Evolutionary conservation across 2,329 filamentous ascomycete species (phyloP).

Genomic region (Gnomoniopsis sp.): DNA sequence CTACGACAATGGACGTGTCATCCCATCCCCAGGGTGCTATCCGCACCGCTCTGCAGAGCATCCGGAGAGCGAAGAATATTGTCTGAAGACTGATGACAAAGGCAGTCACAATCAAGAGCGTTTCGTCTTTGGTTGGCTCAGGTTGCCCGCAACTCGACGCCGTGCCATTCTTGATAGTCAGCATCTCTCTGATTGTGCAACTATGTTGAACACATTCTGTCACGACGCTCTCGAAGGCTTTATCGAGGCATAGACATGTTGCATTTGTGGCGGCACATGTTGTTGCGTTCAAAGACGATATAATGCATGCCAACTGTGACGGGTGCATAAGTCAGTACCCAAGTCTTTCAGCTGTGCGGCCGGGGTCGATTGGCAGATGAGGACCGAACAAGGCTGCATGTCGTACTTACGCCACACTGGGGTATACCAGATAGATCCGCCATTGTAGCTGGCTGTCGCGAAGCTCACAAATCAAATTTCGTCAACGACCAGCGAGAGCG

Average conservation of each 20-base stretch:
- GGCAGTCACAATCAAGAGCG: background rate
- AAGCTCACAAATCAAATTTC: too few relatives aligned
- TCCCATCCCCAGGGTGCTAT: slow-evolving; percentile 28
- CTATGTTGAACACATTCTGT: background rate
- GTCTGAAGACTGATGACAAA: slow-evolving; percentile 30
- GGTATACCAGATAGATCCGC: background rate
- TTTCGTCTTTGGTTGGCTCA: background rate
- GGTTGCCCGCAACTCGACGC: background rate
- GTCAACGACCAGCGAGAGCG: too few relatives aligned
- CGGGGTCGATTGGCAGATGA: background rate
- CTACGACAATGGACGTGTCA: slow-evolving; percentile 30
- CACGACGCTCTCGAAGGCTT: background rate
- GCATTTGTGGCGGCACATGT: background rate
- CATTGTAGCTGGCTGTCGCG: background rate
- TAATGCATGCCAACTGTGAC: background rate
- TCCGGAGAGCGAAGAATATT: slow-evolving; percentile 35
- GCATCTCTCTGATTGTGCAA: background rate
- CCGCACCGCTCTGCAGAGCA: slow-evolving; percentile 30
- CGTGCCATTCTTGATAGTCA: background rate
- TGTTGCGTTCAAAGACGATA: background rate
- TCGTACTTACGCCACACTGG: background rate
- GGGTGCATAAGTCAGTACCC: background rate
- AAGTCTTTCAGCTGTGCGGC: background rate
- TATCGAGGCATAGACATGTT: slow-evolving; percentile 3
- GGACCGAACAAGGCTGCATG: background rate